These are phyloP conservation scores for Aspergillus aculeatinus DNA, from an alignment of 2,329 filamentous ascomycete species.

Conservation along the genomic window DNA sequence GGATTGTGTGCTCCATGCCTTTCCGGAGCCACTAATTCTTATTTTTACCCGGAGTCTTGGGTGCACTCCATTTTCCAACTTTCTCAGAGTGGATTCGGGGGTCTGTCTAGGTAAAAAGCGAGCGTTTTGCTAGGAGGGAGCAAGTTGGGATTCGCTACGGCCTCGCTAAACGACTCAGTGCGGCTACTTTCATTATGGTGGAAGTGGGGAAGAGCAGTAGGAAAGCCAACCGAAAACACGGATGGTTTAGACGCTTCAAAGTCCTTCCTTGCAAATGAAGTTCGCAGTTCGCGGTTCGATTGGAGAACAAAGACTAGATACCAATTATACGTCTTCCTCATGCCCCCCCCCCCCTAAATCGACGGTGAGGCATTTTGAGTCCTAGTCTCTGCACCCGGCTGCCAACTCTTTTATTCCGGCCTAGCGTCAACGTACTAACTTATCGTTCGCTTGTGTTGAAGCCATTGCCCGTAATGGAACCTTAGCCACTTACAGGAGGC, in stretches of 20 bases:
- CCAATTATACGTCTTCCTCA: too few relatives aligned
- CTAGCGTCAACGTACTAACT: neutral
- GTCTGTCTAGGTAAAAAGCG: neutral
- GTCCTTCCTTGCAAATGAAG: neutral
- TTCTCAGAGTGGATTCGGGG: neutral
- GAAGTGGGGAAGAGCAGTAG: neutral
- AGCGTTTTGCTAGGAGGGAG: neutral
- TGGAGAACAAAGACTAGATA: neutral
- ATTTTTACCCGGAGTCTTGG: neutral
- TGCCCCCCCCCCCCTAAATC: neutral
- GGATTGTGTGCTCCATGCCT: constrained; percentile 3
- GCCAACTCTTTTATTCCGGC: neutral
- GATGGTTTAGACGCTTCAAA: neutral
- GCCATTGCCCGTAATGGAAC: neutral
- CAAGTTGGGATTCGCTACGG: neutral
- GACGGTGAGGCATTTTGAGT: neutral
- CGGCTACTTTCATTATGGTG: neutral
- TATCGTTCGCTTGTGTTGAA: neutral
- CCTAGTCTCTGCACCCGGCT: neutral
- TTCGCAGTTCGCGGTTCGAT: neutral
- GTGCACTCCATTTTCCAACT: neutral
- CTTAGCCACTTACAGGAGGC: neutral
- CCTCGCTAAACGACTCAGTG: neutral
- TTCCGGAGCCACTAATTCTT: neutral
- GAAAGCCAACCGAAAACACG: neutral